Percentiles rank a stretch among this genome's conserved stretches.
phyloP scores from a whole-genome alignment of 768 basidiomycete species.

The Lyophyllum decastes region DNA sequence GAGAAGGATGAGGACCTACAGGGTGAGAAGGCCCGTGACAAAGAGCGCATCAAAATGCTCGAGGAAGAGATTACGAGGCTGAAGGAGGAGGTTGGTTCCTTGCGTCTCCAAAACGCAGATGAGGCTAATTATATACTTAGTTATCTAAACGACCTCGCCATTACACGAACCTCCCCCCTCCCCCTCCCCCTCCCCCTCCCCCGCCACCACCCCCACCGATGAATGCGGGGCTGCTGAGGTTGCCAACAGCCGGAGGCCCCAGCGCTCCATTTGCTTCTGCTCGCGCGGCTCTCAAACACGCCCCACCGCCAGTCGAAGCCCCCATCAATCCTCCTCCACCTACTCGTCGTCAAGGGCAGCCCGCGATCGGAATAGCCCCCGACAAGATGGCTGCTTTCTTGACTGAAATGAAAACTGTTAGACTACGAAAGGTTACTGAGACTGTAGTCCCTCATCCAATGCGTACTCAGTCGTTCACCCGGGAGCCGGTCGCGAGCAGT shows the following conservation, averaged over 20 bases:
- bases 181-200: slow-evolving; percentile 35
- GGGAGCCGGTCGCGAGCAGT: neutral
- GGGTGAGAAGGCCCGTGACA: slow-evolving; percentile 54
- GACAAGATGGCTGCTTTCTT: slow-evolving; percentile 86
- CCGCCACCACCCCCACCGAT: slow-evolving; percentile 41
- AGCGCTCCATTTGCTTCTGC: slow-evolving; percentile 53
- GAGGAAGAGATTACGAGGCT: slow-evolving; percentile 66
- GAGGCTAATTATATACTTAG: slow-evolving; percentile 28
- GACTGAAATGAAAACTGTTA: slow-evolving; percentile 76
- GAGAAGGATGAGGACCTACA: slow-evolving; percentile 30
- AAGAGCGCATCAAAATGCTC: slow-evolving; percentile 60
- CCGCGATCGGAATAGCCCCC: slow-evolving; percentile 71
- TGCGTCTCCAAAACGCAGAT: neutral
- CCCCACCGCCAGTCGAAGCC: slow-evolving; percentile 58
- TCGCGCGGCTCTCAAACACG: slow-evolving; percentile 67
- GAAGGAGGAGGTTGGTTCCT: slow-evolving; percentile 53
- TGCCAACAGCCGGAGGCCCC: slow-evolving; percentile 27
- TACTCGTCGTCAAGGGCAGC: slow-evolving; percentile 52
- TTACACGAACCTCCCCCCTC: slow-evolving; percentile 21
- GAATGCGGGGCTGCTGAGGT: slow-evolving; percentile 34
- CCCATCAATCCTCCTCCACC: slow-evolving; percentile 57
- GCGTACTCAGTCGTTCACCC: slow-evolving; percentile 5
- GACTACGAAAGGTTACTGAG: slow-evolving; percentile 58
- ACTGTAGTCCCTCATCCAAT: slow-evolving; percentile 5
- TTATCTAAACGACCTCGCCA: slow-evolving; percentile 41